Base-by-base conservation (phyloP, 805 yeast species). In the Zygosaccharomyces rouxii region DNA sequence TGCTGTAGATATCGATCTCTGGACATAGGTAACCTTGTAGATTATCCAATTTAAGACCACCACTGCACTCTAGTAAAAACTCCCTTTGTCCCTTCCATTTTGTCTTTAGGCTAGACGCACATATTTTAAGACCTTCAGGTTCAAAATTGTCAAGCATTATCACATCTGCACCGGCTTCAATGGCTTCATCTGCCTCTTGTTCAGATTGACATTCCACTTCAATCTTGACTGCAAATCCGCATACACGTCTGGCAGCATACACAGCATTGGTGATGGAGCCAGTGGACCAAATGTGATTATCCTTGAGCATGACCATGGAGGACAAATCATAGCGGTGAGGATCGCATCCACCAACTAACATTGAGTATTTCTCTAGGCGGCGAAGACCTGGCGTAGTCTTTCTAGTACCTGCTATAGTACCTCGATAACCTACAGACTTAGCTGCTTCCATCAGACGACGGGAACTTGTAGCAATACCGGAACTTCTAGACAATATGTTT, bases 311-410 rank as follows among this genome's bases (percentile, higher is more conserved):
- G 2, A 92, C 90, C 98, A 90, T 90, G 1, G 94, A 79, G 39
- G 94, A 83, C 48, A 90, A 77, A 64, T 92, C 97, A 63, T 88
- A 88, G 54, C 98, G 76, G 67, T 90, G 98, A 47, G 94, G 78
- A 63, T 90, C 98, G 48, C 88, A 86, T 3, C 97, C 97, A 28
- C 97, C 98, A 7, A 90, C 95, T 28, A 88, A 71, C 98, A 90
- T 92, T 21, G 96, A 84, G 69, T 90, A 90, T 66, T 90, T 90
- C 64, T 90, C 98, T 49, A 92, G 70, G 38, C 83, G 73, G 60
- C 98, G 79, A 53, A 90, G 76, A 0, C 98, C 98, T 0, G 98
- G 98, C 0, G 98, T 92, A n/a, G 97, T 92, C 69, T 90, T 90
- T 63, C 98, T 79, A 1, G 98, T 90, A 5, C 97, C 98, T 0